These are phyloP conservation scores for Discostella stelligeroides DNA, from an alignment of 108 stramenopile genomes.

Conservation along the genomic window DNA sequence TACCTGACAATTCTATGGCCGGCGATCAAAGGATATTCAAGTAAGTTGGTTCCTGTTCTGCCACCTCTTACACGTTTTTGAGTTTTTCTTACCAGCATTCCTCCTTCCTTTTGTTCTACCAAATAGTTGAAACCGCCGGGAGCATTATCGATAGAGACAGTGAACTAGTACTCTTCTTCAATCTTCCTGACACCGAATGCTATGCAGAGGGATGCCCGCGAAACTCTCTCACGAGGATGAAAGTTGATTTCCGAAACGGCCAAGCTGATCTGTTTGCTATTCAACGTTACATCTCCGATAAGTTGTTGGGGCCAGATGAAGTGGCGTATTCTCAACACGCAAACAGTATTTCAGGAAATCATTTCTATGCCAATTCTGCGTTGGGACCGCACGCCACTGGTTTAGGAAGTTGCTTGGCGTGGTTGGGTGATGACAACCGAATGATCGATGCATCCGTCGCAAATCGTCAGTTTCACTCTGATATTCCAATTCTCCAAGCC, in stretches of 20 bases:
- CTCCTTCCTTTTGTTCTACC: not conserved
- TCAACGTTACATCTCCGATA: conserved; percentile 60
- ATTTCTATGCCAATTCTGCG: too few species aligned
- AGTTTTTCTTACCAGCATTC: not conserved
- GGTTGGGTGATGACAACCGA: conserved; percentile 62
- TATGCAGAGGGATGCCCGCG: conserved; percentile 39
- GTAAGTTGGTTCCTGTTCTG: conserved; percentile 12
- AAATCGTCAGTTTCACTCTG: conserved; percentile 46
- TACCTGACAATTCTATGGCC: conserved; percentile 63
- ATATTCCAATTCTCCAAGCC: conserved; percentile 48
- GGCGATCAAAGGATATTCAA: conserved; percentile 62
- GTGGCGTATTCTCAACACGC: conserved; percentile 34
- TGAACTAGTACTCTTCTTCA: conserved; percentile 63
- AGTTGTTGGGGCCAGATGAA: conserved; percentile 58
- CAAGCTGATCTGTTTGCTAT: conserved; percentile 64
- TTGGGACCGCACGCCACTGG: too few species aligned
- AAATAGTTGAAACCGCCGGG: conserved; percentile 69
- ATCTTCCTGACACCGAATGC: conserved; percentile 32
- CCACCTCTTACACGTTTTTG: not conserved
- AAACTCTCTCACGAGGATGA: conserved; percentile 45
- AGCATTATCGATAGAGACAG: conserved; percentile 64
- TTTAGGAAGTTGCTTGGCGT: conserved; percentile 45
- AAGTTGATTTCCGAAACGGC: conserved; percentile 62
- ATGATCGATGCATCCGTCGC: conserved; percentile 57
- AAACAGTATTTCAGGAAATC: conserved; percentile 22